These are phyloP conservation scores for Globisporangium takayamanum DNA, from an alignment of 352 stramenopile species.

Conservation along the genomic window DNA sequence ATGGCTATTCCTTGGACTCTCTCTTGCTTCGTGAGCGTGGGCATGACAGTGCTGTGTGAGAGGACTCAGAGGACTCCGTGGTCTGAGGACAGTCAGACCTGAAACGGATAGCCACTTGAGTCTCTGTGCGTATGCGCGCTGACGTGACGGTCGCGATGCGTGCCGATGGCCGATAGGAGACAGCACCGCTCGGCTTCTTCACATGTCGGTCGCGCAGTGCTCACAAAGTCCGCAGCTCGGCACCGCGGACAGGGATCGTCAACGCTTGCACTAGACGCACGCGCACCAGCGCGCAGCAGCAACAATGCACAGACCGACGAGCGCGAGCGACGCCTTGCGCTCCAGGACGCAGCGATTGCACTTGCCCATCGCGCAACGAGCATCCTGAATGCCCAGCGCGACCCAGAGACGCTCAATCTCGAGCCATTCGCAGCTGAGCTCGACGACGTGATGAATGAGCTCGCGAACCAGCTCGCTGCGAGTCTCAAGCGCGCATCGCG, in stretches of 20 bases:
- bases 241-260: background rate
- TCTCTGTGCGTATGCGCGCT: too few species aligned
- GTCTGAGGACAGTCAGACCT: too few species aligned
- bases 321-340: constrained; percentile 26
- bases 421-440: constrained; percentile 34
- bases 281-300: background rate
- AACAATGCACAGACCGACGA: constrained; percentile 41
- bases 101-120: too few species aligned
- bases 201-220: background rate
- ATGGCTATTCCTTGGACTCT: background rate
- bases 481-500: constrained; percentile 20
- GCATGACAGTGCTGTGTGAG: background rate
- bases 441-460: constrained; percentile 48
- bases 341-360: constrained; percentile 27
- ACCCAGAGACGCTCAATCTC: constrained; percentile 58
- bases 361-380: constrained; percentile 37
- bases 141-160: background rate
- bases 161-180: background rate
- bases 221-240: constrained; percentile 6
- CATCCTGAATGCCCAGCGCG: constrained; percentile 39
- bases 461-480: constrained; percentile 42
- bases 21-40: background rate
- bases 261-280: background rate
- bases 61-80: background rate
- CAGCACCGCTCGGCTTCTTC: background rate